Percentiles rank a stretch among this genome's conserved stretches.
phyloP scores from a whole-genome alignment of 75 land plant species.

The Isoetes taiwanensis region DNA sequence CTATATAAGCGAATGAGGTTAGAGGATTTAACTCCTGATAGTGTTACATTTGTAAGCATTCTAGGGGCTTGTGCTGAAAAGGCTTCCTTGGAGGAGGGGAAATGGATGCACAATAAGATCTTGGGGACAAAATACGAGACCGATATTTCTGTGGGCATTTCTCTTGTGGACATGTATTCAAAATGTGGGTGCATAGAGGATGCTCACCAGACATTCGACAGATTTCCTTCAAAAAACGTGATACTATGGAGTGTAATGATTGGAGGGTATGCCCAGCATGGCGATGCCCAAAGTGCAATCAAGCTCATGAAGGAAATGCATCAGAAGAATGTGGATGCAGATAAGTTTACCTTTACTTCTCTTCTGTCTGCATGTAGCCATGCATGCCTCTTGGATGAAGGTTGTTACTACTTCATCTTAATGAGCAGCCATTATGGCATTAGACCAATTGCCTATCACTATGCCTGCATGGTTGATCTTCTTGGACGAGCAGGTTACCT shows the following conservation, averaged over 20 bases:
- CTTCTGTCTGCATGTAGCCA: background rate
- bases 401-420: background rate
- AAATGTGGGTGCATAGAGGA: slow-evolving; percentile 14
- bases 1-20: background rate
- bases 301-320: slow-evolving; percentile 4
- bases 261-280: slow-evolving; percentile 3
- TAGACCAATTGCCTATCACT: background rate
- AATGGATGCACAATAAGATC: slow-evolving; percentile 1
- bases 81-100: slow-evolving; percentile 4
- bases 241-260: slow-evolving; percentile 5
- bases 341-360: background rate
- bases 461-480: background rate
- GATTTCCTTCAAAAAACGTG: background rate
- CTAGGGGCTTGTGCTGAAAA: slow-evolving; percentile 1
- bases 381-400: no score
- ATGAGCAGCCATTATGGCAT: background rate
- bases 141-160: no score
- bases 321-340: background rate
- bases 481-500: background rate
- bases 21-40: background rate
- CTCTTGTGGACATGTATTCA: slow-evolving; percentile 4
- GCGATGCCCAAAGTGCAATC: background rate
- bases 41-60: background rate
- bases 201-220: slow-evolving; percentile 11
- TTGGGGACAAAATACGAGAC: no score